Base-by-base conservation (phyloP, 257 asterid species). In the Anisodus acutangulus region DNA sequence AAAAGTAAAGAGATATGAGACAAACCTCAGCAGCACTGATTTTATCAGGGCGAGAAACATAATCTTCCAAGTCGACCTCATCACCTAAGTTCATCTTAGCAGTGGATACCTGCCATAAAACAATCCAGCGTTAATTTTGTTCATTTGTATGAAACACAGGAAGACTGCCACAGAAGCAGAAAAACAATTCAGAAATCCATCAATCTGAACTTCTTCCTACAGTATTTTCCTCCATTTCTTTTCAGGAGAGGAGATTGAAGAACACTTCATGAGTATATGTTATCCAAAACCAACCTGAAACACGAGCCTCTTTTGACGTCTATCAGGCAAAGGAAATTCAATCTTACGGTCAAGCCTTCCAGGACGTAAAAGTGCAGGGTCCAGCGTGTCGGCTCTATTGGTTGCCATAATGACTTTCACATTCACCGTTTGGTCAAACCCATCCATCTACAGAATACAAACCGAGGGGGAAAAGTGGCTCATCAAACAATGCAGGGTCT, bases 1-100 rank as follows among this genome's bases (percentile, higher is more conserved):
- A 19, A 47, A 72, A 45, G 4, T 11, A 41, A 3, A 81, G 79
- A 51, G n/a, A 7, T 2, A 43, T 53, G 54, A 66, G 37, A 90
- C 92, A 19, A 72, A 94, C 98, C 97, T 94, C 97, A 70, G 98
- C 98, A 90, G 98, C 98, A 87, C 98, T 94, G 26, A 94, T 94
- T 87, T 94, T 94, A 87, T 94, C 98, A 9, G 97, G 97, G 54
- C 98, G 93, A 43, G 98, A 94, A 12, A 94, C 98, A 31, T 94
- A 94, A 82, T 93, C 98, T 90, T 94, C 98, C 88, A 94, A 85
- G 86, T 94, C 98, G 67, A 94, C 93, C 89, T 94, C 98, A 53
- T 94, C 98, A 6, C 98, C 47, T 54, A 94, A 84, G 89, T 94
- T 94, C 97, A 94, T 94, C 80, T 93, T 91, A 26, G 97, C 97